phyloP scores from a whole-genome alignment of 1,284 basidiomycete species.

The Malassezia pachydermatis region DNA sequence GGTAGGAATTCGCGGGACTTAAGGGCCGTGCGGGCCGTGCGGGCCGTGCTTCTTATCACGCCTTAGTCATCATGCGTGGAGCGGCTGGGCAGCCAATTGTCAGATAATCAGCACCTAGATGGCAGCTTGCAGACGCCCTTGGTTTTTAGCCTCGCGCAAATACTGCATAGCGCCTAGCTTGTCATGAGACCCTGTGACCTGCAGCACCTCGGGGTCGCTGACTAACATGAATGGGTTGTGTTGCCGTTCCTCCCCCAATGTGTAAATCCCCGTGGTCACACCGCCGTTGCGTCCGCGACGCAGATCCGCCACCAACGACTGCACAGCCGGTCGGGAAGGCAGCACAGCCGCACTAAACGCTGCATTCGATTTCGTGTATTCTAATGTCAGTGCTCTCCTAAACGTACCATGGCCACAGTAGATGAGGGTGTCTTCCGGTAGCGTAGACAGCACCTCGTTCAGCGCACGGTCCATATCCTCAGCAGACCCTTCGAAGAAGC shows the following conservation, averaged over 20 bases:
- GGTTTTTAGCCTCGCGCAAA: conserved; percentile 72
- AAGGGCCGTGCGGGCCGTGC: no score
- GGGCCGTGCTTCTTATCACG: no score
- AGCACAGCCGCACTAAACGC: conserved; percentile 54
- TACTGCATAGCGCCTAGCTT: conserved; percentile 60
- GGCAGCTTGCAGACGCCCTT: neutral
- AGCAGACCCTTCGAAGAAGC: conserved; percentile 87
- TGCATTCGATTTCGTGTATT: conserved; percentile 47
- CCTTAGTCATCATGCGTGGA: no score
- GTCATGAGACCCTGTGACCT: conserved; percentile 51
- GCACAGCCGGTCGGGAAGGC: conserved; percentile 56
- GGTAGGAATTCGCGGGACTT: no score
- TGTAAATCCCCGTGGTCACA: conserved; percentile 65
- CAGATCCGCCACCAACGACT: conserved; percentile 50
- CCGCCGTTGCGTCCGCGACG: conserved; percentile 48
- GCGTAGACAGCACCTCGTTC: conserved; percentile 57
- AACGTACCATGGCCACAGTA: conserved; percentile 69
- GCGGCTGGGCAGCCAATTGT: no score
- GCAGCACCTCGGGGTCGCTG: conserved; percentile 26
- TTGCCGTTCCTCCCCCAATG: conserved; percentile 68
- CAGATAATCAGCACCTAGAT: no score
- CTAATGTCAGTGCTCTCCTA: conserved; percentile 17
- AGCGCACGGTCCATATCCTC: conserved; percentile 73
- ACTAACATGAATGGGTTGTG: conserved; percentile 48
- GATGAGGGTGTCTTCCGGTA: conserved; percentile 71